Conservation (phyloP, 768 basidiomycete species). For the Antrodiella citrinella region DNA sequence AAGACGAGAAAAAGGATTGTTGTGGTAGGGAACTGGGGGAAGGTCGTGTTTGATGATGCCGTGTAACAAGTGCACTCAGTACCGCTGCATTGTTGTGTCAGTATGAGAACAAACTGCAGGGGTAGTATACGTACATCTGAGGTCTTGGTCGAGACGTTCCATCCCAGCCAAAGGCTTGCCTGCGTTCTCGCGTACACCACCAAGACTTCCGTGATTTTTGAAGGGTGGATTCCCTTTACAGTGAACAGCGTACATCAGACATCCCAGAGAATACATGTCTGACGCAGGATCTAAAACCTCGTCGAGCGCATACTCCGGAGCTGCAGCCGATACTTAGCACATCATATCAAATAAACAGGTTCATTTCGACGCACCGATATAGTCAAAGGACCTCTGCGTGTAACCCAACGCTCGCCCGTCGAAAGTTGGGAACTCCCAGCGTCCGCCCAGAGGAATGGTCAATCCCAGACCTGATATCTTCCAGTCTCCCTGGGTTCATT, state of each 20-base stretch:
- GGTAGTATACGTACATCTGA: slow-evolving; percentile 58
- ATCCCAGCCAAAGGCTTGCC: slow-evolving; percentile 56
- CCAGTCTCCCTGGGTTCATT: slow-evolving; percentile 82
- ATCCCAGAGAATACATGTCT: slow-evolving; percentile 92
- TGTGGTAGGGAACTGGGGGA: slow-evolving; percentile 74
- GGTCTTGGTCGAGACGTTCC: slow-evolving; percentile 58
- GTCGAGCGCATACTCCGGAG: slow-evolving; percentile 91
- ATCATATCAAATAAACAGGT: no score
- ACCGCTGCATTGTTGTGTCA: slow-evolving; percentile 68
- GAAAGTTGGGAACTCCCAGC: slow-evolving; percentile 87
- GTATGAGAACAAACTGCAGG: not conserved
- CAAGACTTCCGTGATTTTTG: slow-evolving; percentile 71
- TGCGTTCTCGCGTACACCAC: slow-evolving; percentile 60
- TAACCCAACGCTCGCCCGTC: slow-evolving; percentile 75
- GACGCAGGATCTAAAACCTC: slow-evolving; percentile 80
- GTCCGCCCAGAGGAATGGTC: slow-evolving; percentile 66
- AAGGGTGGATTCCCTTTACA: slow-evolving; percentile 84
- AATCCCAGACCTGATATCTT: slow-evolving; percentile 88
- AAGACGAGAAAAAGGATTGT: slow-evolving; percentile 88
- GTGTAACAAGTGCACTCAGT: slow-evolving; percentile 72
- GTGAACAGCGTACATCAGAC: slow-evolving; percentile 86
- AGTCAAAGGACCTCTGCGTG: slow-evolving; percentile 90
- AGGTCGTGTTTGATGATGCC: slow-evolving; percentile 64
- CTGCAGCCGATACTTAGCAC: slow-evolving; percentile 29
- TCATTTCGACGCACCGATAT: slow-evolving; percentile 59